These are phyloP conservation scores for Pinus albicaulis DNA, from an alignment of 75 land plant species.

Conservation along the genomic window DNA sequence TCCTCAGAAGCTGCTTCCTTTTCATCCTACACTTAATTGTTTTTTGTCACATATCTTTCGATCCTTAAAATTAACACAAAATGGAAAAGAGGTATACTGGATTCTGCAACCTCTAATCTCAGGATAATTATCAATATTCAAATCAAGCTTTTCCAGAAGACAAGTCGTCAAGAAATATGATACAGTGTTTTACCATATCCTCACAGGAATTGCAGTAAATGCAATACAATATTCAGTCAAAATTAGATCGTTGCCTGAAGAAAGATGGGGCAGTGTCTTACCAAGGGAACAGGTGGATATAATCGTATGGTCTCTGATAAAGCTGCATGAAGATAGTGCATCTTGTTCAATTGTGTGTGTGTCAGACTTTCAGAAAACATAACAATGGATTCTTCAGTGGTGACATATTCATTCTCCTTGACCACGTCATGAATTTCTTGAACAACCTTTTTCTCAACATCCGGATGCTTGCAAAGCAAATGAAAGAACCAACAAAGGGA, in stretches of 20 bases:
- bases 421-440: conserved; percentile 20
- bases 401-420: not conserved
- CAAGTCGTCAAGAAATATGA: no score
- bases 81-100: not conserved
- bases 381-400: not conserved
- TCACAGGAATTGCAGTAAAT: not conserved
- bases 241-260: not conserved
- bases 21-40: conserved; percentile 37
- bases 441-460: conserved; percentile 36
- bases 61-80: not conserved
- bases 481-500: conserved; percentile 82
- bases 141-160: not conserved
- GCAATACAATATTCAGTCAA: not conserved
- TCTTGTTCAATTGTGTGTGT: conserved; percentile 18
- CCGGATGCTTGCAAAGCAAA: conserved; percentile 63
- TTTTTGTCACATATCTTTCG: not conserved
- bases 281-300: conserved; percentile 77
- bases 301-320: conserved; percentile 74
- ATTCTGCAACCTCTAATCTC: not conserved
- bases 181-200: no score
- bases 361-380: conserved; percentile 1
- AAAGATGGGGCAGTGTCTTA: conserved; percentile 12
- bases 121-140: not conserved
- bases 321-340: conserved; percentile 82
- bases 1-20: conserved; percentile 40